phyloP scores from a whole-genome alignment of 1,139 yeast species.

The Wickerhamiella infanticola region DNA sequence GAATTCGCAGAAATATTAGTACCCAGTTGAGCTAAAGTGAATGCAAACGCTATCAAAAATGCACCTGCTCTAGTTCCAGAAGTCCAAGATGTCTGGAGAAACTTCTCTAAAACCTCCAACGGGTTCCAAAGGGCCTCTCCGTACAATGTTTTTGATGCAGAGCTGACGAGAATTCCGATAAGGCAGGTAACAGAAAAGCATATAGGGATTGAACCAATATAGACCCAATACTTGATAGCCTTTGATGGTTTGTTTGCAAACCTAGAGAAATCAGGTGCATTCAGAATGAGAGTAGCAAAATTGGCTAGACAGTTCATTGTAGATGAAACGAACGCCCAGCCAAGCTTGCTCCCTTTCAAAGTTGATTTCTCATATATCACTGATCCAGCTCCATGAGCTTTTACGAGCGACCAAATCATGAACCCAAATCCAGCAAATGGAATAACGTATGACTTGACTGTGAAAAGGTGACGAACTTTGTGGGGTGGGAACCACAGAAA shows the following conservation, averaged over 20 bases:
- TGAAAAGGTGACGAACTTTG: constrained; percentile 62
- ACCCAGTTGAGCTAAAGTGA: constrained; percentile 77
- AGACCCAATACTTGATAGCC: constrained; percentile 35
- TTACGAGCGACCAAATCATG: constrained; percentile 63
- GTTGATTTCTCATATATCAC: constrained; percentile 38
- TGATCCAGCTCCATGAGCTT: constrained; percentile 62
- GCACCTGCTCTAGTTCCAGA: constrained; percentile 78
- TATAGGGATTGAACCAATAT: constrained; percentile 52
- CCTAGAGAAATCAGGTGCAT: constrained; percentile 83
- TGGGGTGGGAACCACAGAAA: constrained; percentile 73
- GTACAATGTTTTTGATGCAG: constrained; percentile 58
- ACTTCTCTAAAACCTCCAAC: constrained; percentile 52
- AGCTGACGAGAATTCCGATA: constrained; percentile 74
- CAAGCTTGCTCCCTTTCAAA: constrained; percentile 41
- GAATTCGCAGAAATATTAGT: constrained; percentile 88
- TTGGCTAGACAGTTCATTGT: constrained; percentile 69
- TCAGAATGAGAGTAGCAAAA: constrained; percentile 73
- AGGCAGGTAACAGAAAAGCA: constrained; percentile 69
- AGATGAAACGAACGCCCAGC: constrained; percentile 73
- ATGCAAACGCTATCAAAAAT: constrained; percentile 60
- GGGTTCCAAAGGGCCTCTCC: constrained; percentile 77
- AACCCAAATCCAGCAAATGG: constrained; percentile 73
- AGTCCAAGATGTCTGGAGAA: constrained; percentile 39
- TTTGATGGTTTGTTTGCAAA: constrained; percentile 38
- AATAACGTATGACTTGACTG: constrained; percentile 58